Conservation (phyloP, 1,284 basidiomycete species). For the Amylostereum areolatum region DNA sequence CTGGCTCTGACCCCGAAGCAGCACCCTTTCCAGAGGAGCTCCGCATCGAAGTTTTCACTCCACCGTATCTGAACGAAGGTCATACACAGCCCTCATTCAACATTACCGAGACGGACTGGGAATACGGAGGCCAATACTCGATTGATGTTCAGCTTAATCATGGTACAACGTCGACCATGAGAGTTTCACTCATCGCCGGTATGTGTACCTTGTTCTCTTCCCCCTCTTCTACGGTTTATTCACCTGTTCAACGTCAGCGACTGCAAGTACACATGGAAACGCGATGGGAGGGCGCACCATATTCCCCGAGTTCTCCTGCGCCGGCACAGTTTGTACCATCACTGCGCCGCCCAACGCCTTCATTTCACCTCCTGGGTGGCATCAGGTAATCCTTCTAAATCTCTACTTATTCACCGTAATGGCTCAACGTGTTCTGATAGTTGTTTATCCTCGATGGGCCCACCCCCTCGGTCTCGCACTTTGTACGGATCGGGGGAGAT, state of each 20-base stretch:
- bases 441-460: slow-evolving; percentile 69
- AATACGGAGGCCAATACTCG: slow-evolving; percentile 40
- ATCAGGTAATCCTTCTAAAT: slow-evolving; percentile 28
- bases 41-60: slow-evolving; percentile 69
- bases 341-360: slow-evolving; percentile 60
- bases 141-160: slow-evolving; percentile 54
- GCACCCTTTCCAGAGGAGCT: slow-evolving; percentile 60
- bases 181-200: slow-evolving; percentile 61
- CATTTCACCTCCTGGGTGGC: slow-evolving; percentile 76
- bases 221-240: too few relatives aligned
- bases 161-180: slow-evolving; percentile 49
- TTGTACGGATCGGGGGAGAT: slow-evolving; percentile 76
- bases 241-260: slow-evolving; percentile 31
- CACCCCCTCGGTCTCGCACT: slow-evolving; percentile 66
- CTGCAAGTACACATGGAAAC: slow-evolving; percentile 76
- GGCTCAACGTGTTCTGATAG: background rate
- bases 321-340: slow-evolving; percentile 57
- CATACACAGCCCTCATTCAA: slow-evolving; percentile 52
- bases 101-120: slow-evolving; percentile 55
- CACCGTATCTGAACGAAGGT: slow-evolving; percentile 64
- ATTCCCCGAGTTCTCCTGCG: slow-evolving; percentile 62
- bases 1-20: slow-evolving; percentile 66
- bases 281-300: slow-evolving; percentile 65
- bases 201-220: slow-evolving; percentile 12
- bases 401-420: too few relatives aligned